A percentile compares a stretch with the other conserved stretches of the same genome.
Evolutionary conservation across 768 basidiomycete species (phyloP).

Genomic region (Amanita inopinata): DNA sequence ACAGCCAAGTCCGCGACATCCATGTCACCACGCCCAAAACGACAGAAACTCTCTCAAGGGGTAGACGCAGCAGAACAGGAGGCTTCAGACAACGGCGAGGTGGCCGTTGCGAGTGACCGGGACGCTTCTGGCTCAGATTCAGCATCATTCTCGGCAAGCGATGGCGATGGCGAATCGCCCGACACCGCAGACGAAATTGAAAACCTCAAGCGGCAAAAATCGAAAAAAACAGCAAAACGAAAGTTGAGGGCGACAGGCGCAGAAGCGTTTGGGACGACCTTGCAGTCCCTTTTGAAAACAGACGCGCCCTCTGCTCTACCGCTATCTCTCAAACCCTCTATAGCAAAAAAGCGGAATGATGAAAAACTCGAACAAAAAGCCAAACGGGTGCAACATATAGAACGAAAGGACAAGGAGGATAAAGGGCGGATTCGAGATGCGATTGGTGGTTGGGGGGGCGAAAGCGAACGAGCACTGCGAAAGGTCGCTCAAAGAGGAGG

Average conservation of each 20-base stretch:
- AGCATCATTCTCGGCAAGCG: conserved; percentile 15
- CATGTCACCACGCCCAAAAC: conserved; percentile 46
- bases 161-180: conserved; percentile 19
- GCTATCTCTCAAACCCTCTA: conserved; percentile 71
- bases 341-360: conserved; percentile 58
- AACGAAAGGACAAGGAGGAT: conserved; percentile 68
- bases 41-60: conserved; percentile 32
- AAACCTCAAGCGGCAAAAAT: conserved; percentile 46
- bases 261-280: conserved; percentile 62
- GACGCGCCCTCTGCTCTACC: conserved; percentile 61
- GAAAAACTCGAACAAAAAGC: conserved; percentile 68
- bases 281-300: conserved; percentile 65
- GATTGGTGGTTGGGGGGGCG: conserved; percentile 85
- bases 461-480: conserved; percentile 63
- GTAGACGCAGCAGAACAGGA: conserved; percentile 13
- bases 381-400: conserved; percentile 59
- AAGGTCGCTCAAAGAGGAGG: conserved; percentile 86
- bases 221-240: conserved; percentile 72
- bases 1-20: conserved; percentile 1
- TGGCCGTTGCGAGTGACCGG: conserved; percentile 13
- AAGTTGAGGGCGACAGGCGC: conserved; percentile 74
- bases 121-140: conserved; percentile 16
- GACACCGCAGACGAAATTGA: conserved; percentile 63
- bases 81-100: conserved; percentile 17
- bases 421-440: conserved; percentile 56